phyloP scores from a whole-genome alignment of 164 flowering plant genomes.

The Vitis riparia region DNA sequence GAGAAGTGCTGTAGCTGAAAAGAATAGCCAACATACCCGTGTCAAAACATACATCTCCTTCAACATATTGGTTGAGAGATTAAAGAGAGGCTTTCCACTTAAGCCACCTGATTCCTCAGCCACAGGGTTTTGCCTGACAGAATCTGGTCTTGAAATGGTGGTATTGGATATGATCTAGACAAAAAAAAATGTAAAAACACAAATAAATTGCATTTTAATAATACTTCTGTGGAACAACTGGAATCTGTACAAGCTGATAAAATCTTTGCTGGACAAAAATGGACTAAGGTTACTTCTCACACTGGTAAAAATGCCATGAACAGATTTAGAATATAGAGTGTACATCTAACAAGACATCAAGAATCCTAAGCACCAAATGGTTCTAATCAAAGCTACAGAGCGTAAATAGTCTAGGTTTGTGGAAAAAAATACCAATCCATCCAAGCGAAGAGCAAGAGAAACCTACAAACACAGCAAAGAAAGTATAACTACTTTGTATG shows the following conservation, averaged over 20 bases:
- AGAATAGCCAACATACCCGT: conserved; percentile 50
- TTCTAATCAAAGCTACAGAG: neutral
- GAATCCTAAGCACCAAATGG: conserved; percentile 2
- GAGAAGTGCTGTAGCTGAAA: neutral
- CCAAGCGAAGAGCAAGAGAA: conserved; percentile 88
- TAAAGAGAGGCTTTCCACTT: conserved; percentile 91
- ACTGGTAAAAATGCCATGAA: neutral
- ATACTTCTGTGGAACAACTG: too few species aligned
- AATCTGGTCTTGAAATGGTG: conserved; percentile 87
- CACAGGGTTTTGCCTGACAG: conserved; percentile 55
- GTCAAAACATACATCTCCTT: conserved; percentile 92
- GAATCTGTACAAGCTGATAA: too few species aligned
- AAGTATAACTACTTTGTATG: conserved; percentile 11
- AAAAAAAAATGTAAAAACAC: conserved; percentile 1
- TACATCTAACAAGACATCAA: neutral
- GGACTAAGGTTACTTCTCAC: too few species aligned
- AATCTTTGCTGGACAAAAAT: too few species aligned
- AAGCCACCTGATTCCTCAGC: conserved; percentile 87
- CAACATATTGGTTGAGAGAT: conserved; percentile 70
- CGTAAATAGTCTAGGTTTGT: neutral
- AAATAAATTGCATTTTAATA: neutral
- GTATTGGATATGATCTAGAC: conserved; percentile 92
- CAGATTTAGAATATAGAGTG: neutral
- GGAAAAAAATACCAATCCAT: conserved; percentile 78
- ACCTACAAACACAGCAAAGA: conserved; percentile 53